These are phyloP conservation scores for Adiantum capillusveneris DNA, from an alignment of 75 land plant species.

Conservation along the genomic window DNA sequence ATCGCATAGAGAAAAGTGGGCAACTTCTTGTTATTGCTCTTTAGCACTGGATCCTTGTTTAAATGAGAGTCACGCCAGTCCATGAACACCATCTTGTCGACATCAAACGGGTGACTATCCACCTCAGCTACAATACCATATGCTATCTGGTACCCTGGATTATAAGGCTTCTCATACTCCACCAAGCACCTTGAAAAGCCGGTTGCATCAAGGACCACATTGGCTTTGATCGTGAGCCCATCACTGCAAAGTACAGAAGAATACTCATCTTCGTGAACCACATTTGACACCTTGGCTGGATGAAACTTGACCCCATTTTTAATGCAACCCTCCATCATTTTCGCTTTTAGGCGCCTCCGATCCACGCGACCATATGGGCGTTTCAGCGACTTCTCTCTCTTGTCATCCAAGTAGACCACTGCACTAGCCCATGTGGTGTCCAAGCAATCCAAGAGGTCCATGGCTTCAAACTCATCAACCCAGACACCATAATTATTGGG, in stretches of 20 bases:
- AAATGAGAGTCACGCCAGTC: conserved; percentile 97
- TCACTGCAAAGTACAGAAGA: conserved; percentile 69
- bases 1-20: conserved; percentile 97
- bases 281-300: conserved; percentile 68
- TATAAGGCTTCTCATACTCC: conserved; percentile 86
- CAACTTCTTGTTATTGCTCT: conserved; percentile 44
- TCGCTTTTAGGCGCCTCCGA: conserved; percentile 71
- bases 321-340: conserved; percentile 86
- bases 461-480: conserved; percentile 97
- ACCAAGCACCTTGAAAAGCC: conserved; percentile 91
- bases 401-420: conserved; percentile 65
- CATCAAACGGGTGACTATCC: conserved; percentile 85
- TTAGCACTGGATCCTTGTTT: conserved; percentile 20
- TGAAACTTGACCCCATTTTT: conserved; percentile 82
- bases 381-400: conserved; percentile 44
- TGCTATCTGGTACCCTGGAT: conserved; percentile 96
- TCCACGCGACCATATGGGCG: conserved; percentile 93
- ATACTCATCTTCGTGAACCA: conserved; percentile 52
- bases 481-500: conserved; percentile 98
- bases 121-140: conserved; percentile 97
- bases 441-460: conserved; percentile 89
- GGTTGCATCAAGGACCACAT: conserved; percentile 87
- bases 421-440: conserved; percentile 93
- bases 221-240: conserved; percentile 62
- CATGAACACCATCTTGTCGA: conserved; percentile 97